phyloP scores from a whole-genome alignment of 2,329 filamentous ascomycete genomes.

The Bisporella sp. region DNA sequence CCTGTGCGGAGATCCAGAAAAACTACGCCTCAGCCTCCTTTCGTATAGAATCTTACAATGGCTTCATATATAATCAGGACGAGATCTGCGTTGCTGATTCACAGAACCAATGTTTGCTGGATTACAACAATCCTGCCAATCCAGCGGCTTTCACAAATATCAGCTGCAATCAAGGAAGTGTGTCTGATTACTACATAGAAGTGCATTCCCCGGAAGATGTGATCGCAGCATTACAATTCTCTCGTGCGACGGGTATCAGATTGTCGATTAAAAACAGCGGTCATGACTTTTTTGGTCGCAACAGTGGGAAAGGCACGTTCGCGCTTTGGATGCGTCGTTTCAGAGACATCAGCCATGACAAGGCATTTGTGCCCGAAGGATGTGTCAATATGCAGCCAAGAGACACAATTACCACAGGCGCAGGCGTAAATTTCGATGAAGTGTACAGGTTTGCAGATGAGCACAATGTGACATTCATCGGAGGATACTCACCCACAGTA shows the following conservation, averaged over 20 bases:
- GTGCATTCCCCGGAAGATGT: conserved; percentile 32
- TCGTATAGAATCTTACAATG: conserved; percentile 16
- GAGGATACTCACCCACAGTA: conserved; percentile 32
- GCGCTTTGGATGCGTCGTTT: conserved; percentile 14
- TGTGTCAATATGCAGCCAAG: conserved; percentile 11
- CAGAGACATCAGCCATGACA: neutral
- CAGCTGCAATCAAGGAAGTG: conserved; percentile 12
- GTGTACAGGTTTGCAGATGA: conserved; percentile 20
- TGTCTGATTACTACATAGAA: conserved; percentile 12
- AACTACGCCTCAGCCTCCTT: conserved; percentile 23
- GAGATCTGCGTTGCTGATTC: conserved; percentile 23
- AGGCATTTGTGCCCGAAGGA: conserved; percentile 10
- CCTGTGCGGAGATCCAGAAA: conserved; percentile 18
- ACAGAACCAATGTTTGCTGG: conserved; percentile 23
- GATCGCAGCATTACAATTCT: conserved; percentile 35
- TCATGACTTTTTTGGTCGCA: conserved; percentile 21
- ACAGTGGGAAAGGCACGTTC: conserved; percentile 10
- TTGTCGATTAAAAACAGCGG: conserved; percentile 26
- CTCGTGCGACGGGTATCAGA: conserved; percentile 34
- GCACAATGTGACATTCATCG: conserved; percentile 21
- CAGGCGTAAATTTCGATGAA: conserved; percentile 19
- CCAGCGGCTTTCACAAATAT: conserved; percentile 11
- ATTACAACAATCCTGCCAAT: conserved; percentile 17
- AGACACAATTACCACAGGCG: conserved; percentile 18
- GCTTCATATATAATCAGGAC: conserved; percentile 23